Evolutionary conservation across 495 filamentous ascomycete species (phyloP).

Genomic region (Aspergillus olivimuriae): DNA sequence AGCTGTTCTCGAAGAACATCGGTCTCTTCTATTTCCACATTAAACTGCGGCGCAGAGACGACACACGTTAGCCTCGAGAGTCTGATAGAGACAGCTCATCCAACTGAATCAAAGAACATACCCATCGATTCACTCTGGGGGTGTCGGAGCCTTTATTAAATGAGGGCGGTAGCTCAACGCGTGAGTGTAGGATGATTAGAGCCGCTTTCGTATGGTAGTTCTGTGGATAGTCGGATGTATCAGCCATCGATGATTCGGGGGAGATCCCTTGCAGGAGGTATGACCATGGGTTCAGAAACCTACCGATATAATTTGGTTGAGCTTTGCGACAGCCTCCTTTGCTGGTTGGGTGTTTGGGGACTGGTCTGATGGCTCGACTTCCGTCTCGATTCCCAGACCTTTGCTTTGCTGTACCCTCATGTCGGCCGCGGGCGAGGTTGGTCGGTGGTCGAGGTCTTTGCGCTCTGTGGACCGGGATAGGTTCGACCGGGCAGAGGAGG

Average conservation of each 20-base stretch:
- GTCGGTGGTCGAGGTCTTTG: slow-evolving; percentile 50
- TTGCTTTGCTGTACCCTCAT: slow-evolving; percentile 31
- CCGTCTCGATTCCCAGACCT: slow-evolving; percentile 38
- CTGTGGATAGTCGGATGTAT: slow-evolving; percentile 36
- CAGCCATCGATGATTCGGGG: too few species aligned
- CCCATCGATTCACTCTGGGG: slow-evolving; percentile 85
- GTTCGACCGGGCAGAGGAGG: slow-evolving; percentile 59
- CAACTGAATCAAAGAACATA: slow-evolving; percentile 49
- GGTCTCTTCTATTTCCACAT: slow-evolving; percentile 87
- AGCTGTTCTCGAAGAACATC: slow-evolving; percentile 77
- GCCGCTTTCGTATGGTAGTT: slow-evolving; percentile 90
- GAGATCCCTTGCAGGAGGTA: background rate
- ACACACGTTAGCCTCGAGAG: slow-evolving; percentile 14
- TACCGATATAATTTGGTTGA: slow-evolving; percentile 90
- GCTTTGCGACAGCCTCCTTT: slow-evolving; percentile 61
- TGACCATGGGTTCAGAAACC: slow-evolving; percentile 8
- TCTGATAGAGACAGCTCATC: too few species aligned
- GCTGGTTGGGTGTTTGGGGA: slow-evolving; percentile 27
- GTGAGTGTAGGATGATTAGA: slow-evolving; percentile 73
- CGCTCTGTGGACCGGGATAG: slow-evolving; percentile 64
- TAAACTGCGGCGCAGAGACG: slow-evolving; percentile 56
- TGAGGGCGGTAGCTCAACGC: slow-evolving; percentile 61
- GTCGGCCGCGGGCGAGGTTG: slow-evolving; percentile 28
- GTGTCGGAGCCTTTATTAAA: slow-evolving; percentile 50
- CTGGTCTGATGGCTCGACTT: slow-evolving; percentile 37